phyloP scores from a whole-genome alignment of 805 yeast species.

The Yamadazyma nakazawae region DNA sequence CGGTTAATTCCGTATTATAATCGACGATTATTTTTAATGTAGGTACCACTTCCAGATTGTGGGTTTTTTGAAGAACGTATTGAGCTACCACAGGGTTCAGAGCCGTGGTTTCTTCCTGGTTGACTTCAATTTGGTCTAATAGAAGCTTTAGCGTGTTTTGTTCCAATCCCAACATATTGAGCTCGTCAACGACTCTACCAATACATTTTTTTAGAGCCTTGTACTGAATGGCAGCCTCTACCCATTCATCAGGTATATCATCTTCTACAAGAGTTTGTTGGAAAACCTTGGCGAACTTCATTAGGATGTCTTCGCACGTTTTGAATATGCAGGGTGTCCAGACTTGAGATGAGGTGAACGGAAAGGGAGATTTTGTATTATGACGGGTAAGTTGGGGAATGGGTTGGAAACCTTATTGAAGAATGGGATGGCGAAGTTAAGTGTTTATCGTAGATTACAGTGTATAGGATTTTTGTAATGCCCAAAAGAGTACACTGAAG shows the following conservation, averaged over 20 bases:
- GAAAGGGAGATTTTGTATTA: no score
- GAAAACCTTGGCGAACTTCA: slow-evolving; percentile 76
- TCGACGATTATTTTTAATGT: slow-evolving; percentile 37
- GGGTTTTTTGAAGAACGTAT: slow-evolving; percentile 34
- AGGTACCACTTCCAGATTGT: slow-evolving; percentile 28
- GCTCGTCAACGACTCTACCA: slow-evolving; percentile 60
- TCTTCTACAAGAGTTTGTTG: slow-evolving; percentile 61
- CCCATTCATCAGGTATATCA: slow-evolving; percentile 66
- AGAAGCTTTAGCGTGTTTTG: slow-evolving; percentile 40
- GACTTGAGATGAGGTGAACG: neutral
- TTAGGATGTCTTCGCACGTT: slow-evolving; percentile 18
- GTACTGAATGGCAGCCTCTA: slow-evolving; percentile 65
- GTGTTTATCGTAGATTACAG: neutral
- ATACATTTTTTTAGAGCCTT: slow-evolving; percentile 68
- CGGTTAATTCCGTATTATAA: slow-evolving; percentile 20
- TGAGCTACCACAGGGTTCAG: slow-evolving; percentile 41
- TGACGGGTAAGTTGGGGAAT: neutral
- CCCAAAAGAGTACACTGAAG: neutral
- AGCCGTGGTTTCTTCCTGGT: slow-evolving; percentile 30
- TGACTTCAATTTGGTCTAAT: slow-evolving; percentile 32
- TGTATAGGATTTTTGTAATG: neutral
- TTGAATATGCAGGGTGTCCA: neutral
- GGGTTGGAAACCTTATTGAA: neutral
- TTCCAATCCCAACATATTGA: slow-evolving; percentile 55
- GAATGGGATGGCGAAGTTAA: neutral